Evolutionary conservation across 495 filamentous ascomycete species (phyloP).

Genomic region (Podospora pseudocomata): DNA sequence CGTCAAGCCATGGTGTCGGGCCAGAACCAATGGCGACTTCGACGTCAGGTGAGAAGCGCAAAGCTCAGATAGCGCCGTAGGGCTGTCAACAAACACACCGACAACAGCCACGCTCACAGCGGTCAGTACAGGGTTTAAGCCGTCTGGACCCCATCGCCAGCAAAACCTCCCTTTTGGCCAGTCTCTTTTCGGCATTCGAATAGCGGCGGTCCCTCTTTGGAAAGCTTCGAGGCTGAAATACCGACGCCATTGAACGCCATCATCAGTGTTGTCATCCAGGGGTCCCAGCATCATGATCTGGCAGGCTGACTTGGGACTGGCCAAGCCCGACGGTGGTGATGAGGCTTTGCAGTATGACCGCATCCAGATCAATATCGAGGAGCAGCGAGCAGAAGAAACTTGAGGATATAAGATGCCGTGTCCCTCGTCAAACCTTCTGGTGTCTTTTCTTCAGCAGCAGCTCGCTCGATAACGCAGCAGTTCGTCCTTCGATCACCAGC

Average conservation of each 20-base stretch:
- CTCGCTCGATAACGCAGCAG: background rate
- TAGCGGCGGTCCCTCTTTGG: background rate
- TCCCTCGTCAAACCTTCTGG: background rate
- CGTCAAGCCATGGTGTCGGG: background rate
- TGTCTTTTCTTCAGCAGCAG: background rate
- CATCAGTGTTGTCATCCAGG: conserved; percentile 3
- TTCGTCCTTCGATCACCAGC: conserved; percentile 3
- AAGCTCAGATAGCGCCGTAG: background rate
- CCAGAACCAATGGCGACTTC: background rate
- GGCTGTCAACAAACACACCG: conserved; percentile 2
- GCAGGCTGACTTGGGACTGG: background rate
- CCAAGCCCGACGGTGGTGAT: background rate
- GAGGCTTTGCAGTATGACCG: background rate
- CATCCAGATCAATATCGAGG: background rate
- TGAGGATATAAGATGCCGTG: background rate
- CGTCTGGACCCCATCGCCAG: background rate
- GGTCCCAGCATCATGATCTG: background rate
- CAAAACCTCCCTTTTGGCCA: background rate
- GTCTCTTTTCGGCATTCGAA: conserved; percentile 3
- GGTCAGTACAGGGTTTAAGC: background rate
- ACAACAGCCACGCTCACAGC: background rate
- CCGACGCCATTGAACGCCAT: conserved; percentile 11
- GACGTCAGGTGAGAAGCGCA: background rate
- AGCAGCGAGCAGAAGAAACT: background rate
- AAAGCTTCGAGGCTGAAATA: conserved; percentile 5